Conservation (phyloP, 306 rosid genomes). For the Echinosophora koreensis region DNA sequence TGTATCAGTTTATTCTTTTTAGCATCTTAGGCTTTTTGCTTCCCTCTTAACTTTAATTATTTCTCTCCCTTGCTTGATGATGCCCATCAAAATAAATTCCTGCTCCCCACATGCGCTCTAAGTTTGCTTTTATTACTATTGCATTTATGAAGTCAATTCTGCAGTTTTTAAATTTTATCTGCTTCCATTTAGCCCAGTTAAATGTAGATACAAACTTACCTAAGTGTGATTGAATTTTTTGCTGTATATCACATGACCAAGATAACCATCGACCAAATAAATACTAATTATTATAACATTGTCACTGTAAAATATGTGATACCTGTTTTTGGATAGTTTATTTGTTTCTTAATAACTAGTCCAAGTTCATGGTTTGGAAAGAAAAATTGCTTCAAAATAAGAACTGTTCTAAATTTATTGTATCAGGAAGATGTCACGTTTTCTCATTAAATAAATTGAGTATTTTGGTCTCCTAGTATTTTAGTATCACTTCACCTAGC, state of each 20-base stretch:
- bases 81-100: background rate
- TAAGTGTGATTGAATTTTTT: slow-evolving; percentile 7
- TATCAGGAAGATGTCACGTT: slow-evolving; percentile 31
- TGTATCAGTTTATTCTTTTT: background rate
- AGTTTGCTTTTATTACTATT: slow-evolving; percentile 11
- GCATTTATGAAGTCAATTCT: background rate
- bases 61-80: background rate
- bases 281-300: background rate
- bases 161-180: background rate
- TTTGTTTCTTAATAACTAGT: background rate
- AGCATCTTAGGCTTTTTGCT: slow-evolving; percentile 25
- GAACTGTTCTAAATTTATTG: slow-evolving; percentile 11
- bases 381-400: slow-evolving; percentile 13
- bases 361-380: slow-evolving; percentile 18
- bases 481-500: slow-evolving; percentile 7
- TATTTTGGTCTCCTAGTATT: slow-evolving; percentile 32
- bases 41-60: background rate
- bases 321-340: background rate
- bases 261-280: background rate
- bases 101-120: background rate
- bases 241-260: background rate
- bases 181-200: slow-evolving; percentile 14
- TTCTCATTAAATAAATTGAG: slow-evolving; percentile 16
- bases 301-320: background rate
- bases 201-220: slow-evolving; percentile 19